These are phyloP conservation scores for Pascua sp. DNA, from an alignment of 1,284 basidiomycete genomes.

Conservation along the genomic window DNA sequence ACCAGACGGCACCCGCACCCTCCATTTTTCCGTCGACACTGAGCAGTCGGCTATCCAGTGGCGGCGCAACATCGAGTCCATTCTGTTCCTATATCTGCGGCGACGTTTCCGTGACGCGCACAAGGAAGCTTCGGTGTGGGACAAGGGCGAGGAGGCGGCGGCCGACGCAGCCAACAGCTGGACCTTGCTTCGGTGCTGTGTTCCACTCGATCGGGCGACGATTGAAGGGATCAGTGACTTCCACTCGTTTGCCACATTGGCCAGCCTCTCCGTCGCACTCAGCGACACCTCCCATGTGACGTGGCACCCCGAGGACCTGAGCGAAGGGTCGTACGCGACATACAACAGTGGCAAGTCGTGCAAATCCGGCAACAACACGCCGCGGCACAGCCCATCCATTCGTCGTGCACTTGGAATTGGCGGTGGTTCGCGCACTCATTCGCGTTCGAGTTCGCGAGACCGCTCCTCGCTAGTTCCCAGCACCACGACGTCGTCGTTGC, in stretches of 20 bases:
- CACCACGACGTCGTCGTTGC: too few relatives aligned
- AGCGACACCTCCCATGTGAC: slow-evolving; percentile 9
- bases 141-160: neutral
- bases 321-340: too few relatives aligned
- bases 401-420: too few relatives aligned
- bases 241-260: slow-evolving; percentile 47
- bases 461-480: too few relatives aligned
- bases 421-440: too few relatives aligned
- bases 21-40: slow-evolving; percentile 58
- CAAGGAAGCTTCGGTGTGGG: neutral
- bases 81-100: slow-evolving; percentile 42
- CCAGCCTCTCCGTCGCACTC: slow-evolving; percentile 35
- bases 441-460: too few relatives aligned
- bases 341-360: too few relatives aligned
- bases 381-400: too few relatives aligned
- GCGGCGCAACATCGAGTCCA: slow-evolving; percentile 57
- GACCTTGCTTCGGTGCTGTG: slow-evolving; percentile 57
- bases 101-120: slow-evolving; percentile 20
- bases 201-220: slow-evolving; percentile 56
- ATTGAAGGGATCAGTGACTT: slow-evolving; percentile 39
- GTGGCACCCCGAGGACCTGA: slow-evolving; percentile 16
- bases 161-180: slow-evolving; percentile 40
- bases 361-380: too few relatives aligned
- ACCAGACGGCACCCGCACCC: slow-evolving; percentile 32
- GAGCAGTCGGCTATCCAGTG: slow-evolving; percentile 58